These are phyloP conservation scores for Chalciporus sphaerocephalus DNA, from an alignment of 768 basidiomycete genomes.

Conservation along the genomic window DNA sequence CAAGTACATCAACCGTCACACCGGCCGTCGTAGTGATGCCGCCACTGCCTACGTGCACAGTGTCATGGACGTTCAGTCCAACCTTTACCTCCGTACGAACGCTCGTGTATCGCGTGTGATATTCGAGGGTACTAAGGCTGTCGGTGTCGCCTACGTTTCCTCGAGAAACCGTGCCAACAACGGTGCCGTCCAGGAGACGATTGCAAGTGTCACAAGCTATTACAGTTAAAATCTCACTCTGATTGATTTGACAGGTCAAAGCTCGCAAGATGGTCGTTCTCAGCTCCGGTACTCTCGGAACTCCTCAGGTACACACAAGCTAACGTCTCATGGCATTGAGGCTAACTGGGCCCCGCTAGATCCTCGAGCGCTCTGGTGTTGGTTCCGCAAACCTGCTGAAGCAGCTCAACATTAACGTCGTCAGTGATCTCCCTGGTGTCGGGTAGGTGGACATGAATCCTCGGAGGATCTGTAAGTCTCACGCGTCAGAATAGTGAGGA, in stretches of 20 bases:
- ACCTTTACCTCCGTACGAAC: constrained; percentile 63
- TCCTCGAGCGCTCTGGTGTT: constrained; percentile 70
- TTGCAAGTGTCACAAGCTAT: constrained; percentile 31
- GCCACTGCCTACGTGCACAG: constrained; percentile 70
- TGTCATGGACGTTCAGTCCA: constrained; percentile 64
- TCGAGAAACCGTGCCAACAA: constrained; percentile 53
- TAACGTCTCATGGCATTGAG: not conserved
- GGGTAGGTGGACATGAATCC: constrained; percentile 40
- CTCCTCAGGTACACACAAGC: constrained; percentile 41
- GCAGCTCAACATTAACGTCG: constrained; percentile 55
- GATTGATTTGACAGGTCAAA: constrained; percentile 31
- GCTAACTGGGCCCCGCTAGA: constrained; percentile 30
- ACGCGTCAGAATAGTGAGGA: constrained; percentile 44
- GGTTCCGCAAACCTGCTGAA: constrained; percentile 51
- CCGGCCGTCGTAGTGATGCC: constrained; percentile 67
- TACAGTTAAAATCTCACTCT: not conserved
- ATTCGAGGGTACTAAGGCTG: constrained; percentile 68
- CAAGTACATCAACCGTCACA: constrained; percentile 72
- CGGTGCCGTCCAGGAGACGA: constrained; percentile 53
- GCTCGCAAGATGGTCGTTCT: constrained; percentile 66
- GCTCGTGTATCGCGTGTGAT: constrained; percentile 65
- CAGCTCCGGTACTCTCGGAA: constrained; percentile 64
- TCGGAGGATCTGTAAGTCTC: not conserved
- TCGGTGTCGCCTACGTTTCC: constrained; percentile 67
- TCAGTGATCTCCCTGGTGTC: constrained; percentile 68